These are phyloP conservation scores for Ustilago xerochloae DNA, from an alignment of 1,284 basidiomycete species.

Conservation along the genomic window DNA sequence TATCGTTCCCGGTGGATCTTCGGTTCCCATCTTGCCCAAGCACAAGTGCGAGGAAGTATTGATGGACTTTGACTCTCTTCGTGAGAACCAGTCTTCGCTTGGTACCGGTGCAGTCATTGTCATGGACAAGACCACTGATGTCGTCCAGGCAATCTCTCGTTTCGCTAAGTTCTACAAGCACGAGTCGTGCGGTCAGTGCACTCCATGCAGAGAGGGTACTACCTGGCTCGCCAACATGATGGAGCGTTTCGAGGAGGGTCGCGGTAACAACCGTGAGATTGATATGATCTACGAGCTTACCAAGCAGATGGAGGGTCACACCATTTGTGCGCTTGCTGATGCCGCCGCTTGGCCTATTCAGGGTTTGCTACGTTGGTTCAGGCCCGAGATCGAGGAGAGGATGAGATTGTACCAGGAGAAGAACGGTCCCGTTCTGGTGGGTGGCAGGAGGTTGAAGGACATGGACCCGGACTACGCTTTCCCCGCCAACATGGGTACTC, in stretches of 20 bases:
- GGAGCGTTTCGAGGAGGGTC: slow-evolving; percentile 79
- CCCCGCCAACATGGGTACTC: slow-evolving; percentile 79
- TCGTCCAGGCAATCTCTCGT: slow-evolving; percentile 83
- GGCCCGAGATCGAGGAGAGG: slow-evolving; percentile 79
- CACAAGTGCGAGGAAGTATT: slow-evolving; percentile 66
- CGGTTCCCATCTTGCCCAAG: slow-evolving; percentile 91
- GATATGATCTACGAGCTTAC: slow-evolving; percentile 77
- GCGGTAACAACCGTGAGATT: slow-evolving; percentile 90
- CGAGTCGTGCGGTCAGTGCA: slow-evolving; percentile 98
- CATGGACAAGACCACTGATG: slow-evolving; percentile 97
- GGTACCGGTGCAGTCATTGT: slow-evolving; percentile 98
- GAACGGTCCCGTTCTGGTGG: slow-evolving; percentile 88
- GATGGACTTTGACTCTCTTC: slow-evolving; percentile 98
- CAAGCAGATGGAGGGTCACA: slow-evolving; percentile 90
- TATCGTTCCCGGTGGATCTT: slow-evolving; percentile 93
- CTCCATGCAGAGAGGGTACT: slow-evolving; percentile 88
- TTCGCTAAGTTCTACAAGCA: slow-evolving; percentile 83
- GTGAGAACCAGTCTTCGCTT: slow-evolving; percentile 91
- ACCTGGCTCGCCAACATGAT: slow-evolving; percentile 68
- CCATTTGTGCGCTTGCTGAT: slow-evolving; percentile 93
- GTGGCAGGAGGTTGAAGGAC: slow-evolving; percentile 81
- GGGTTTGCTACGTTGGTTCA: slow-evolving; percentile 93
- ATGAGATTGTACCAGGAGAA: slow-evolving; percentile 81
- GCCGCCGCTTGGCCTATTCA: slow-evolving; percentile 99
- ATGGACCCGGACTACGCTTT: slow-evolving; percentile 79